phyloP scores from a whole-genome alignment of 805 yeast species.

The Candida lessepsii region DNA sequence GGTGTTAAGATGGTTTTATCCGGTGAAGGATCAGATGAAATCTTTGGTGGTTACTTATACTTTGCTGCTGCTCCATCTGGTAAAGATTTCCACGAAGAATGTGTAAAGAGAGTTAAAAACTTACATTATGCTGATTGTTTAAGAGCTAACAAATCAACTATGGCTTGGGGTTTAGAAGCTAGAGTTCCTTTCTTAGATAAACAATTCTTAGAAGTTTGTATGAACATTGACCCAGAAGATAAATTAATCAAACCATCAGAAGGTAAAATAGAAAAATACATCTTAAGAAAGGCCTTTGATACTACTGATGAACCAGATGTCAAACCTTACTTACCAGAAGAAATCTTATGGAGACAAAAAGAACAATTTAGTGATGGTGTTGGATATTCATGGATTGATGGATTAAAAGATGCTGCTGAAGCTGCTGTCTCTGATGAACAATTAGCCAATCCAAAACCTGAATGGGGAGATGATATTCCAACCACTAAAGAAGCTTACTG shows the following conservation, averaged over 20 bases:
- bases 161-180: constrained; percentile 99
- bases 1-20: constrained; percentile 99
- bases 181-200: constrained; percentile 98
- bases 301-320: constrained; percentile 75
- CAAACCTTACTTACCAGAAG: constrained; percentile 90
- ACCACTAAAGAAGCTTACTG: constrained; percentile 98
- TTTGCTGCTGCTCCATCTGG: constrained; percentile 96
- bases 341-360: constrained; percentile 99
- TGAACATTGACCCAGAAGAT: constrained; percentile 93
- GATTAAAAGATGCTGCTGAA: constrained; percentile 94
- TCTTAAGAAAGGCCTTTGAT: constrained; percentile 96
- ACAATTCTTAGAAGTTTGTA: constrained; percentile 83
- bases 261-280: constrained; percentile 90
- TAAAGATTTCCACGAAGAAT: constrained; percentile 90
- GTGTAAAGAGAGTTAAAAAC: constrained; percentile 95
- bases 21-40: constrained; percentile 99
- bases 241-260: constrained; percentile 73
- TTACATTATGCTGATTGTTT: constrained; percentile 95
- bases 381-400: constrained; percentile 99
- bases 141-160: constrained; percentile 98
- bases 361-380: constrained; percentile 99
- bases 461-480: constrained; percentile 96
- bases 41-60: constrained; percentile 97
- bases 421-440: constrained; percentile 83
- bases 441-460: constrained; percentile 84